Evolutionary conservation across 805 yeast species (phyloP).

Genomic region (Myxozyma monticola): DNA sequence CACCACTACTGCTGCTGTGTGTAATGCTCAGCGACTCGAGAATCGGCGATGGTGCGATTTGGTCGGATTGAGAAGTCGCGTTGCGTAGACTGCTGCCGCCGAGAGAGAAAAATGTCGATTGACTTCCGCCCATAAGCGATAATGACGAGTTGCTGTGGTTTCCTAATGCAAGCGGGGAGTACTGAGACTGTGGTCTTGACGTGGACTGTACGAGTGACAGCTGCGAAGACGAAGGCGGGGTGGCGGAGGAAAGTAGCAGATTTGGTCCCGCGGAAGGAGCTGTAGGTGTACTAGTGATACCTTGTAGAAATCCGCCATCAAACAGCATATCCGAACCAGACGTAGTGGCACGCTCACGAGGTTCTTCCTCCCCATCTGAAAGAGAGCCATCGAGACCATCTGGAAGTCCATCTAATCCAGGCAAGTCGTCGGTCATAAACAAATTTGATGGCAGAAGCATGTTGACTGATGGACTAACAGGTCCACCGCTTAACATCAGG

Average conservation of each 20-base stretch:
- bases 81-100: no score
- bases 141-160: constrained; percentile 5
- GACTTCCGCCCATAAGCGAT: background rate
- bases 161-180: constrained; percentile 2
- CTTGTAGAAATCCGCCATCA: no score
- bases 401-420: no score
- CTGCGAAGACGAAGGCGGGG: background rate
- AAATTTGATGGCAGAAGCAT: constrained; percentile 43
- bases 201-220: background rate
- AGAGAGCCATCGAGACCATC: no score
- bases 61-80: no score
- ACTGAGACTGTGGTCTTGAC: constrained; percentile 4
- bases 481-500: constrained; percentile 31
- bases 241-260: background rate
- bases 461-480: constrained; percentile 41
- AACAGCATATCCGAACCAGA: constrained; percentile 5
- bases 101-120: background rate
- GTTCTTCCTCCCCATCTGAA: no score
- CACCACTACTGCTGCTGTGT: no score
- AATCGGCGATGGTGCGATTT: background rate
- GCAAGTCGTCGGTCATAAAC: constrained; percentile 30
- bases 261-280: constrained; percentile 1
- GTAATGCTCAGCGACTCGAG: constrained; percentile 1
- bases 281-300: constrained; percentile 1
- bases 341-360: constrained; percentile 1